Percentiles rank a stretch among this genome's conserved stretches.
Conservation (phyloP, 1,284 basidiomycete species). For the Schizophyllum commune region DNA sequence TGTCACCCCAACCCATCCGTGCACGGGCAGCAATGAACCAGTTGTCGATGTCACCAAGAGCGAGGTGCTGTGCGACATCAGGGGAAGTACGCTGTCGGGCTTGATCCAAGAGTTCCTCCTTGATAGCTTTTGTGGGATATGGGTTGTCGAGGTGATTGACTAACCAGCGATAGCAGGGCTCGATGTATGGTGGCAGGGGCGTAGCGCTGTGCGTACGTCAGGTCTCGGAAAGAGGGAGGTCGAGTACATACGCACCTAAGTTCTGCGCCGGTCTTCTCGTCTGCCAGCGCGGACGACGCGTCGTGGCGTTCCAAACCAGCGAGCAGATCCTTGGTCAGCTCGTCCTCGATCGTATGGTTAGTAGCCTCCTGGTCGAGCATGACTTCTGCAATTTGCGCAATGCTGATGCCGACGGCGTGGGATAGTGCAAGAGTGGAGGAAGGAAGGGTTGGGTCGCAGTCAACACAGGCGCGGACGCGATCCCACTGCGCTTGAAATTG, state of each 20-base stretch:
- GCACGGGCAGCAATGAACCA: conserved; percentile 45
- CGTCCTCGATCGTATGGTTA: conserved; percentile 7
- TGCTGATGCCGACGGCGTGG: conserved; percentile 2
- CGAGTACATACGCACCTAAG: too few relatives aligned
- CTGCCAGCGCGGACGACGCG: too few relatives aligned
- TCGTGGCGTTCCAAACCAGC: neutral
- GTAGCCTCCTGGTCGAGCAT: neutral
- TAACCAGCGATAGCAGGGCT: conserved; percentile 34
- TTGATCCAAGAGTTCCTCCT: conserved; percentile 19
- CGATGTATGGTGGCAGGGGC: conserved; percentile 22
- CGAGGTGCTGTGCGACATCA: too few relatives aligned
- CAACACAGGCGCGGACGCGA: neutral
- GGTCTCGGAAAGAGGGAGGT: too few relatives aligned
- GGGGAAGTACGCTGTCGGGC: too few relatives aligned
- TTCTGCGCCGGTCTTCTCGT: too few relatives aligned
- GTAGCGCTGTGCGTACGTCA: neutral
- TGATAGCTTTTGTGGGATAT: conserved; percentile 31
- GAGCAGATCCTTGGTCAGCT: neutral
- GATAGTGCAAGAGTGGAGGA: conserved; percentile 3
- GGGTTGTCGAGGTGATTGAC: conserved; percentile 40
- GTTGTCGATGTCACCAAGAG: conserved; percentile 27
- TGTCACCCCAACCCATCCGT: conserved; percentile 43
- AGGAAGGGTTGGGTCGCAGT: neutral
- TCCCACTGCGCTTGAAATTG: conserved; percentile 10
- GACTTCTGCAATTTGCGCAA: neutral